Base-by-base conservation (phyloP, 306 rosid genomes). In the Acacia acuminata region DNA sequence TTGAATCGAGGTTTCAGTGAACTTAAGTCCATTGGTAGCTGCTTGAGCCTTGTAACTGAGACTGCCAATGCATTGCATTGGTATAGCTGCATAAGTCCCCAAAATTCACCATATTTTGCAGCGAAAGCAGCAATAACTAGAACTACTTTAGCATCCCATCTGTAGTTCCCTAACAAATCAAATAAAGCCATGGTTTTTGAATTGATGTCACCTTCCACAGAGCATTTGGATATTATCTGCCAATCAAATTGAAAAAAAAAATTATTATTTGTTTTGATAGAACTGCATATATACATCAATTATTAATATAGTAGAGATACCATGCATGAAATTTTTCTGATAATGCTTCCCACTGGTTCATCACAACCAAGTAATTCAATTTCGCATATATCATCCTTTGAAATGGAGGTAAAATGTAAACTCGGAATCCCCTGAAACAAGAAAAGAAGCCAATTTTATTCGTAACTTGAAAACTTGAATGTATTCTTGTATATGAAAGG, bases 141-240 rank as follows among this genome's bases (percentile, higher is more conserved):
- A 50, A 79, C 92, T 67, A 86, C 90, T 86, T 90, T 90, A 40
- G 81, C 94, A 76, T 84, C 97, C 92, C 93, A 90, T 17, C 84
- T 85, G 68, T 88, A 89, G 8, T 85, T 84, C 19, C 82, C 89
- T 36, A 90, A 86, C 80, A 85, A 78, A 80, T 89, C 93, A 88
- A 92, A 88, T 84, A 92, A 53, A 68, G 30, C 32, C 86, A 90
- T 86, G 38, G 89, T 80, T 76, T 69, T 86, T 51, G 75, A 76
- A 76, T 90, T 90, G 36, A 80, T 82, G 79, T 81, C 86, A 17
- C 63, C 87, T 79, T 86, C 88, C 38, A 65, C 75, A 43, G 77
- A 79, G 73, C 87, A 80, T 77, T 84, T 85, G 81, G 90, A 89
- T 42, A 73, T 70, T 17, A 88, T 82, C 94, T 92, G 92, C 71